Conservation (phyloP, 768 basidiomycete species). For the Boletus tylopilopsis region DNA sequence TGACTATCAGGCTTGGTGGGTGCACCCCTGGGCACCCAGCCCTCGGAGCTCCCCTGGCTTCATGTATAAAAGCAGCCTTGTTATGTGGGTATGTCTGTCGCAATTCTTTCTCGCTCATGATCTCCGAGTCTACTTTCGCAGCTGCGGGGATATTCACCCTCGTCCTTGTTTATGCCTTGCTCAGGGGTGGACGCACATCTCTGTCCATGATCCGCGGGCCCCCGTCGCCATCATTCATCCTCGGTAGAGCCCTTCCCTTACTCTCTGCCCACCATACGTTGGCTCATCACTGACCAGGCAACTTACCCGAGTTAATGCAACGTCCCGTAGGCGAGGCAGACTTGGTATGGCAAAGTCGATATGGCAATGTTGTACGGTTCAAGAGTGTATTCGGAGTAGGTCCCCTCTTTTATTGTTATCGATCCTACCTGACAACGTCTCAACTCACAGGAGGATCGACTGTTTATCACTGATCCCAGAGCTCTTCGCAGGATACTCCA, state of each 20-base stretch:
- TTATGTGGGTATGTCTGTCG: not conserved
- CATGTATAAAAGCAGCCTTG: no score
- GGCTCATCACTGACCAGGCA: conserved; percentile 15
- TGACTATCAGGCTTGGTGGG: no score
- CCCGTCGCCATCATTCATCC: conserved; percentile 14
- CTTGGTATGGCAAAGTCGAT: conserved; percentile 28
- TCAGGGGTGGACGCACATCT: conserved; percentile 5
- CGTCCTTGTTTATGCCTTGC: not conserved
- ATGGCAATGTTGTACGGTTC: conserved; percentile 24
- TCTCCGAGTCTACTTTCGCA: not conserved
- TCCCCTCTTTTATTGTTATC: not conserved
- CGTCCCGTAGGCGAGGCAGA: conserved; percentile 26
- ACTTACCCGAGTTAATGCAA: conserved; percentile 24
- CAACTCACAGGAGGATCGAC: conserved; percentile 37
- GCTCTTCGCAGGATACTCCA: conserved; percentile 38
- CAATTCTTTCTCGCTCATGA: not conserved
- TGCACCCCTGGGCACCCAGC: no score
- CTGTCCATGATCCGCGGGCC: conserved; percentile 15
- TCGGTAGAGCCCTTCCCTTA: conserved; percentile 7
- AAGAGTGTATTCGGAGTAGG: conserved; percentile 24
- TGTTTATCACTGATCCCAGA: conserved; percentile 45
- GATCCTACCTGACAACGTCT: not conserved
- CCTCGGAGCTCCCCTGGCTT: no score
- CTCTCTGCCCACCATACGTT: no score
- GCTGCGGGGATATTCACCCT: not conserved